Evolutionary conservation across 495 filamentous ascomycete species (phyloP).

Genomic region (Hypoxylon cercidicola): DNA sequence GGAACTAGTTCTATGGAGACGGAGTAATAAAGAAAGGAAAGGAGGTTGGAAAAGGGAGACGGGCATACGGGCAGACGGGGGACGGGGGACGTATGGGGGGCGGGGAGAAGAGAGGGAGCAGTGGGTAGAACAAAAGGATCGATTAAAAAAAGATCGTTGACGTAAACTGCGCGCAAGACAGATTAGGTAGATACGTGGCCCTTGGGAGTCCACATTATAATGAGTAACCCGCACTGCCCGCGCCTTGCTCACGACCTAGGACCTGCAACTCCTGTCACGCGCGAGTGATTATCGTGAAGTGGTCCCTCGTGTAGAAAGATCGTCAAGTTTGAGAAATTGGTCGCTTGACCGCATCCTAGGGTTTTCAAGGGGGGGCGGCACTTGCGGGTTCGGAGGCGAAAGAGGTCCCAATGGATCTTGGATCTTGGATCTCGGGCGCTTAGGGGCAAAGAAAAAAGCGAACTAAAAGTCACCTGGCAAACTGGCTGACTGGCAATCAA

Average conservation of each 20-base stretch:
- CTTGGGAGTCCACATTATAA: slow-evolving; percentile 26
- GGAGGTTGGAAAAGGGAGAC: slow-evolving; percentile 6
- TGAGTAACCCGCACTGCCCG: slow-evolving; percentile 15
- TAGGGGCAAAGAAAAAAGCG: slow-evolving; percentile 36
- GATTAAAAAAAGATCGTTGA: slow-evolving; percentile 27
- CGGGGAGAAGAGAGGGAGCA: background rate
- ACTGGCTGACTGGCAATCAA: background rate
- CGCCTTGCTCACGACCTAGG: slow-evolving; percentile 17
- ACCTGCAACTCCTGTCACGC: slow-evolving; percentile 24
- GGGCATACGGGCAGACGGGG: slow-evolving; percentile 1
- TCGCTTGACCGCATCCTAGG: slow-evolving; percentile 35
- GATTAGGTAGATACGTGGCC: slow-evolving; percentile 32
- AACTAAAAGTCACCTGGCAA: slow-evolving; percentile 15
- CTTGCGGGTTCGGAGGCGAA: background rate
- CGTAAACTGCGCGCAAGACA: slow-evolving; percentile 28
- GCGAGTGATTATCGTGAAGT: slow-evolving; percentile 36
- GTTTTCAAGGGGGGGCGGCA: slow-evolving; percentile 15
- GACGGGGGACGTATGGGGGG: slow-evolving; percentile 2
- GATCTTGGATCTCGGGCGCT: slow-evolving; percentile 28
- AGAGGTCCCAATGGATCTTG: background rate
- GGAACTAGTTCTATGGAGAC: slow-evolving; percentile 18
- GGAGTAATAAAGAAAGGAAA: slow-evolving; percentile 10
- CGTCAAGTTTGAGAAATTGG: slow-evolving; percentile 22
- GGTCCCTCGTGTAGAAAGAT: slow-evolving; percentile 32
- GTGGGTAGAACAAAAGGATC: slow-evolving; percentile 5